Evolutionary conservation across 257 asterid species (phyloP), one percentile per base, ranked within the genome.

Genomic region (Euphrasia confusa): DNA sequence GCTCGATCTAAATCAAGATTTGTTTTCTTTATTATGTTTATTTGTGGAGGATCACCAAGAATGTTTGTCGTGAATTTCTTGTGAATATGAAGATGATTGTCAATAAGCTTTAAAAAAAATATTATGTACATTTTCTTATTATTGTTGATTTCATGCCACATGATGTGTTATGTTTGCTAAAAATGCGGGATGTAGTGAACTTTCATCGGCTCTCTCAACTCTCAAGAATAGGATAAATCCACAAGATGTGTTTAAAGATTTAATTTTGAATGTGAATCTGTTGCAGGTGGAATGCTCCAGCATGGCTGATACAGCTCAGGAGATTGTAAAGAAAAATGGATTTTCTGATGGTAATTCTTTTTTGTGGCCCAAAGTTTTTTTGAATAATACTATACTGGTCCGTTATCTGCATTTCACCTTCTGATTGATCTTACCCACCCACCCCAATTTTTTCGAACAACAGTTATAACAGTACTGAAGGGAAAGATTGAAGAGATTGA

Each of bases 401-500:
- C n/a, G 15, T 12, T n/a, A 1, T 45, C 52, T 45, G n/a, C 52
- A n/a, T 13, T 45, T 7, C 64, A 89, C 68, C 32, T 69, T 24
- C 65, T 67, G 60, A 59, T 58, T 50, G 35, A 11, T 14, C 62
- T 62, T 50, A 62, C 49, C n/a, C 42, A 37, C 42, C 69, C 39
- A 5, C 69, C 39, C 7, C 7, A 12, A 10, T 4, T 14, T 37
- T 37, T 62, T 68, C 64, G 3, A 15, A 3, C 77, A 66, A 71
- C 83, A 93, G 97, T 84, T 63, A 78, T 93, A 66, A 87, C 99
- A 0, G 88, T 93, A 66, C 85, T 93, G 7, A 87, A 87, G 80
- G 99, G 99, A 55, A 93, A 93, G 81, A 77, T 93, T 66, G 99
- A 93, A 80, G 97, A 93, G 71, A 76, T 89, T 70, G 97, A 89